Conservation (phyloP, 305 asterid species). For the Rubia tinctorum region DNA sequence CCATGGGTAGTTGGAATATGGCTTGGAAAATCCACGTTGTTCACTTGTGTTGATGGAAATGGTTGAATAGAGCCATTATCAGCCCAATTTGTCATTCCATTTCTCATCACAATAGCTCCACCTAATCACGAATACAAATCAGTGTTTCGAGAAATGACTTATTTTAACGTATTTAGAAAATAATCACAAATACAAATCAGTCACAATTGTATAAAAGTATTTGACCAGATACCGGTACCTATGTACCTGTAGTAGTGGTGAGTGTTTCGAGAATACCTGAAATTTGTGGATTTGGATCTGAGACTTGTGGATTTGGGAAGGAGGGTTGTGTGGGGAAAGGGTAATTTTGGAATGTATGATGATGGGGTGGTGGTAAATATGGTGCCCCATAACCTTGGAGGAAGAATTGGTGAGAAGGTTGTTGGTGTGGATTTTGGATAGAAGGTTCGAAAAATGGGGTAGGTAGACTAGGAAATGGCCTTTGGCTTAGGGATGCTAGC, state of each 20-base stretch:
- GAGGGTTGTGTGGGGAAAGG: background rate
- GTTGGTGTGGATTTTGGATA: background rate
- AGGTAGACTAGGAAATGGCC: slow-evolving; percentile 39
- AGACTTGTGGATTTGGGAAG: slow-evolving; percentile 1
- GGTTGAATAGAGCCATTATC: background rate
- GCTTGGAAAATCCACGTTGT: background rate
- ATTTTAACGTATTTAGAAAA: too few relatives aligned
- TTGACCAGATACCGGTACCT: too few relatives aligned
- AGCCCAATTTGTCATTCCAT: background rate
- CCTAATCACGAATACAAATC: background rate
- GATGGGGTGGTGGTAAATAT: background rate
- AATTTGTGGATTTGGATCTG: too few relatives aligned
- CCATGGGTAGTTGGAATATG: background rate
- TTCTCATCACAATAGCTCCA: background rate
- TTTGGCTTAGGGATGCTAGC: slow-evolving; percentile 26
- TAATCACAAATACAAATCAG: too few relatives aligned
- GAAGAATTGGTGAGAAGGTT: background rate
- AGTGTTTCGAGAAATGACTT: too few relatives aligned
- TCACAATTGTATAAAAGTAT: too few relatives aligned
- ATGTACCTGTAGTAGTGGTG: too few relatives aligned
- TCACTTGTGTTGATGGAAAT: background rate
- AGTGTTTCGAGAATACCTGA: too few relatives aligned
- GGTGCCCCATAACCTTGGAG: background rate
- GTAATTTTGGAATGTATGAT: background rate
- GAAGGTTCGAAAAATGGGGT: slow-evolving; percentile 29